These are phyloP conservation scores for Bocquillonia castaneifolia DNA, from an alignment of 441 rosid species.

Conservation along the genomic window DNA sequence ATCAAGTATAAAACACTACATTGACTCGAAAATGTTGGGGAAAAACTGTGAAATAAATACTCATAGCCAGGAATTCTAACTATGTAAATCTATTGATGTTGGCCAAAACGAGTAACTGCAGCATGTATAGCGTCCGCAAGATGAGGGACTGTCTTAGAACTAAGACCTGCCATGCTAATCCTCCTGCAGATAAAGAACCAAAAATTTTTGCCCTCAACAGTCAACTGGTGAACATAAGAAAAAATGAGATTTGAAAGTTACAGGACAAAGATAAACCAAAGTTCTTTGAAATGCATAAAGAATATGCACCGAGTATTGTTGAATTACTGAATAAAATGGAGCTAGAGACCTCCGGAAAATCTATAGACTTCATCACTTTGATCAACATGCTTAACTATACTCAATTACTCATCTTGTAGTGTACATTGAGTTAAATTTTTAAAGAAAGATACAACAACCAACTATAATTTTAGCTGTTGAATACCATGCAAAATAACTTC, in stretches of 20 bases:
- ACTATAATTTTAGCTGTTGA: background rate
- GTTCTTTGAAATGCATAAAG: background rate
- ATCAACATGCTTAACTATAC: background rate
- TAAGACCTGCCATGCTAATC: conserved; percentile 96
- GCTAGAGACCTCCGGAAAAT: background rate
- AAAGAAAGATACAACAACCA: background rate
- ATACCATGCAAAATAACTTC: background rate
- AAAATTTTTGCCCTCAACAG: no score
- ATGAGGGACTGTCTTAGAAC: conserved; percentile 72
- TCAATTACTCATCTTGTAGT: no score
- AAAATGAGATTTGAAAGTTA: background rate
- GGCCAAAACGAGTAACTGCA: conserved; percentile 39
- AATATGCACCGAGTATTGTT: background rate
- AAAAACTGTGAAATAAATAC: background rate
- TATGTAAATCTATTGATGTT: conserved; percentile 11
- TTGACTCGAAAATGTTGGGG: background rate
- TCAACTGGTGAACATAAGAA: background rate
- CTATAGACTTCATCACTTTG: background rate
- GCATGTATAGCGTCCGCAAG: conserved; percentile 77
- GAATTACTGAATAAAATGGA: background rate
- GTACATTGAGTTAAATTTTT: background rate
- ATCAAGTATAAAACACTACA: background rate
- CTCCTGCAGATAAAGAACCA: conserved; percentile 42
- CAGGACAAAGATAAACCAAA: background rate
- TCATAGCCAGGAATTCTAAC: background rate